Evolutionary conservation across 169 alveolate species (phyloP), one percentile per base, ranked within the genome.

Genomic region (Plasmodium berghei): DNA sequence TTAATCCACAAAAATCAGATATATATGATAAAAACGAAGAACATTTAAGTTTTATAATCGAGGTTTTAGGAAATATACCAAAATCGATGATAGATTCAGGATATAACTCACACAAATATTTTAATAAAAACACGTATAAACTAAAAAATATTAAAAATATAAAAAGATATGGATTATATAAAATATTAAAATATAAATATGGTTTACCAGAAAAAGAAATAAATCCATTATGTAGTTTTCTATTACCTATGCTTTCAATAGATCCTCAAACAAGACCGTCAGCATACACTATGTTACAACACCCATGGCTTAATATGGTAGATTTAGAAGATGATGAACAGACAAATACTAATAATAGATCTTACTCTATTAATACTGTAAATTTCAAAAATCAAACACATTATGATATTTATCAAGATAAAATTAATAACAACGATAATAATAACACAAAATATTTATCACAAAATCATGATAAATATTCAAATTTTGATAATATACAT

Each of bases 1-100:
- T 98, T 92, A 99, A 98, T 77, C 99, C 99, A 0, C 96, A 98
- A 83, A 96, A 96, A 34, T 95, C 97, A 34, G 96, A 93, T 70
- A 63, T 92, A 72, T 73, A 92, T 56, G 93, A 93, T 45, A 75
- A 94, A 48, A 94, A 91, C 89, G 72, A 80, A 45, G 90, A 90
- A 73, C 96, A 93, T 55, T 64, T 91, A 62, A 88, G 89, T 72
- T 89, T 93, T 49, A 97, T 97, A 69, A 95, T 96, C 22, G 99
- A 97, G 92, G 93, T 97, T 16, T 88, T 96, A 34, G 99, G 99
- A 28, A 96, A 94, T 80, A 95, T 98, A 83, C 99, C 99, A 16
- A 93, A 93, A 73, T 85, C 91, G 34, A 95, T 97, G 93, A 96
- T 97, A 2, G 83, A 93, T 48, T 55, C 96, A 58, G 98, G 99